phyloP scores from a whole-genome alignment of 208 protist species.

The Trichomonas gallinae region DNA sequence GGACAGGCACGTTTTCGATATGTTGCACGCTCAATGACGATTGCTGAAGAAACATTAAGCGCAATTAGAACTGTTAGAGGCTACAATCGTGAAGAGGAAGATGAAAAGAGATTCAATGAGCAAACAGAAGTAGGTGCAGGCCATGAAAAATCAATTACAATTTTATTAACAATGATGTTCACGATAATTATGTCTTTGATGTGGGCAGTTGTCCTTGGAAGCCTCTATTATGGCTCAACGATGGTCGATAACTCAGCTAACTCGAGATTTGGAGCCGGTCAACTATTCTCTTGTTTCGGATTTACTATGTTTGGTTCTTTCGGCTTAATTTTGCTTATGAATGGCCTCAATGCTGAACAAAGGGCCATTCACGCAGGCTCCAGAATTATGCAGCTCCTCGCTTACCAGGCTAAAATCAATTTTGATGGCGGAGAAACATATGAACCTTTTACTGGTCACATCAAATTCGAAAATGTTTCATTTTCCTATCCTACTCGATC shows the following conservation, averaged over 20 bases:
- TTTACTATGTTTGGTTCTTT: background rate
- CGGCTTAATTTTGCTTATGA: background rate
- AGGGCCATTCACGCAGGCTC: background rate
- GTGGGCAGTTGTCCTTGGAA: background rate
- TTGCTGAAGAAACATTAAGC: background rate
- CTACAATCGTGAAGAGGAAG: background rate
- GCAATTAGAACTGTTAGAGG: background rate
- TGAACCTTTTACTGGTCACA: background rate
- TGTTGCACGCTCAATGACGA: background rate
- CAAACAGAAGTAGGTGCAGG: background rate
- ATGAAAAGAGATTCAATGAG: background rate
- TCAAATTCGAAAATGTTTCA: slow-evolving; percentile 16
- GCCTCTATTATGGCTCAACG: background rate
- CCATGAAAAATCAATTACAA: background rate
- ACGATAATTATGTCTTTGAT: too few species aligned
- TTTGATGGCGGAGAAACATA: background rate
- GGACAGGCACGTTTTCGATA: background rate
- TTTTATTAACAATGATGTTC: background rate
- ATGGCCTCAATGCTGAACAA: background rate
- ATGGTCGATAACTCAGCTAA: background rate
- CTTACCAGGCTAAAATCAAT: background rate
- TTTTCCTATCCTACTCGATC: slow-evolving; percentile 4
- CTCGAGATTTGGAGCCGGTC: background rate
- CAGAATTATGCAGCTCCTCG: background rate
- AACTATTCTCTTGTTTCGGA: background rate